phyloP scores from a whole-genome alignment of 2,329 filamentous ascomycete species.

The Fusarium pininemorale region DNA sequence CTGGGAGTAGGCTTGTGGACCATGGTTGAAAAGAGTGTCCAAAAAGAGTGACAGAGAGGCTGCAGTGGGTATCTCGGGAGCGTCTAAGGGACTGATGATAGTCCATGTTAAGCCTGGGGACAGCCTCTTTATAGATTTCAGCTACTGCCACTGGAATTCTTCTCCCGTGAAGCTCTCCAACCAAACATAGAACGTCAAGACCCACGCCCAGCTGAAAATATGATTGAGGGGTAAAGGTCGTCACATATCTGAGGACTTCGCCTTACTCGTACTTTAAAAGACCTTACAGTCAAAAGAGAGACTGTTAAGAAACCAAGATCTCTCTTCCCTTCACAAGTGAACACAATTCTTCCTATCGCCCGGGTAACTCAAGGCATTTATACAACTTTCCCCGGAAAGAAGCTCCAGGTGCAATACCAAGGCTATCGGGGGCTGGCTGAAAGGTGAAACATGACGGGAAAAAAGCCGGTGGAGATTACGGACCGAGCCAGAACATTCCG shows the following conservation, averaged over 20 bases:
- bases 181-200: too few species aligned
- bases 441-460: not conserved
- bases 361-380: not conserved
- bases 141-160: too few species aligned
- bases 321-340: not conserved
- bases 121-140: too few species aligned
- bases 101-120: accelerated
- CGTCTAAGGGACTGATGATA: accelerated
- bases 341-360: not conserved
- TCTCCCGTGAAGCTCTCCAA: too few species aligned
- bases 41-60: not conserved
- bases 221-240: not conserved
- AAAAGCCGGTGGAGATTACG: not conserved
- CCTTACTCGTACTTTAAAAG: accelerated
- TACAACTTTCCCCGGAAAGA: accelerated
- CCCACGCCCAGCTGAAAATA: not conserved
- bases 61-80: accelerated
- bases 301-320: not conserved
- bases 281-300: not conserved
- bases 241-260: not conserved
- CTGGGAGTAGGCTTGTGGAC: not conserved
- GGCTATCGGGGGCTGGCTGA: not conserved
- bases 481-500: not conserved
- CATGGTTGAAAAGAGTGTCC: not conserved
- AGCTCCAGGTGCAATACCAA: not conserved